Evolutionary conservation across 176 grass and related monocot species (phyloP), one percentile per base, ranked within the genome.

Genomic region (Aegilops tauschii): DNA sequence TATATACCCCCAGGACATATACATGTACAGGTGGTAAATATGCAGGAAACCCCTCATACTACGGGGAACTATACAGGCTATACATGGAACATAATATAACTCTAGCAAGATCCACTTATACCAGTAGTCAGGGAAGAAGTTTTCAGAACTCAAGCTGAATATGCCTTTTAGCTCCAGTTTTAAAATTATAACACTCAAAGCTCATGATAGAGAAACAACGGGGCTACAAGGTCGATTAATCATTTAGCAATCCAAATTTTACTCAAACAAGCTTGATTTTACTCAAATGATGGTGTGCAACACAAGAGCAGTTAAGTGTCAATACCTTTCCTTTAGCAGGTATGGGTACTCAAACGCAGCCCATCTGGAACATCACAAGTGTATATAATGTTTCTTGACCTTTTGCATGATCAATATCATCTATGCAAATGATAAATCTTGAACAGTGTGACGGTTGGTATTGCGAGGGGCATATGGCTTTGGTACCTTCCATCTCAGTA

Each of bases 401-500:
- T 75, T 80, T 79, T 68, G 23, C 13, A 18, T 69, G 62, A 56
- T 25, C 62, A 58, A 29, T 67, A 61, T 35, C 73, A 69, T 86
- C 42, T 85, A 91, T 52, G 62, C 50, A 88, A 85, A 84, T 61
- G 89, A 84, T 21, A 81, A 37, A 17, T 77, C 77, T 47, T 91
- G 85, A 89, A 86, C 29, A 93, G 76, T 88, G 81, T 40, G 80
- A 35, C 82, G 80, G 71, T 61, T 87, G 86, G 87, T 78, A 88
- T 73, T 86, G 52, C 18, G 69, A 71, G 96, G 93, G 47, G 86
- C 93, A 89, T 98, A 98, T 69, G 96, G 96, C 83, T 86, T 95
- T 76, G 90, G 86, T 59, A 98, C 96, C 90, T 92, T 98, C 84
- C 92, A 91, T 91, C 85, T 96, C 79, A 89, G 85, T 75, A 92